Conservation (phyloP, 148 eudicot genomes). For the Rhododendron simsii region DNA sequence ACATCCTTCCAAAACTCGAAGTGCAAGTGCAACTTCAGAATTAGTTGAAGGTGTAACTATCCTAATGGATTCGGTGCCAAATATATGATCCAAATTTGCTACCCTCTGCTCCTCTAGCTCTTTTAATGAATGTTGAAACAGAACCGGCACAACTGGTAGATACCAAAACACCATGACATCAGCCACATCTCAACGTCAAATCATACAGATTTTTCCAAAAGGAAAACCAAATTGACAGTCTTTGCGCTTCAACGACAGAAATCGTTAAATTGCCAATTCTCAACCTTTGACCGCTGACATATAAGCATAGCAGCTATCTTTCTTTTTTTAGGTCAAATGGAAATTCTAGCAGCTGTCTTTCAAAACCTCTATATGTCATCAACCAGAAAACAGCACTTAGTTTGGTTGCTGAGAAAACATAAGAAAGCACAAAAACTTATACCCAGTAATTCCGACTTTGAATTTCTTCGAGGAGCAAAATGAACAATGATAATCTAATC, state of each 20-base stretch:
- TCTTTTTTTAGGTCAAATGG: too few relatives aligned
- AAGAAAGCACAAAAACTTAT: background rate
- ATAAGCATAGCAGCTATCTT: background rate
- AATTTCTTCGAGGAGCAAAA: background rate
- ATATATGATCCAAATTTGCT: constrained; percentile 63
- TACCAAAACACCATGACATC: background rate
- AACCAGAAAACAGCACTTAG: background rate
- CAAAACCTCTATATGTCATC: background rate
- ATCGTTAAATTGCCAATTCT: background rate
- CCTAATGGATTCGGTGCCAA: constrained; percentile 78
- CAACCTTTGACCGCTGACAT: background rate
- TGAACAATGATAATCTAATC: background rate
- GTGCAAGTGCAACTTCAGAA: constrained; percentile 89
- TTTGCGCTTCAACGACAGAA: background rate
- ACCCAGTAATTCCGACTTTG: background rate
- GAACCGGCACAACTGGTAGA: constrained; percentile 78
- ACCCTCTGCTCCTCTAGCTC: constrained; percentile 81
- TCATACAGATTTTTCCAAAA: background rate
- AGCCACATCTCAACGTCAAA: constrained; percentile 2
- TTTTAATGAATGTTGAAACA: constrained; percentile 75
- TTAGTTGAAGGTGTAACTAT: constrained; percentile 74
- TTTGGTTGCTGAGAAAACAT: background rate
- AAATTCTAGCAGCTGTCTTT: background rate
- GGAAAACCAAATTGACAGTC: background rate
- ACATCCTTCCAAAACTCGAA: constrained; percentile 94